Evolutionary conservation across 179 eudicot species (phyloP), one percentile per base, ranked within the genome.

Genomic region (Silene noctiflora): DNA sequence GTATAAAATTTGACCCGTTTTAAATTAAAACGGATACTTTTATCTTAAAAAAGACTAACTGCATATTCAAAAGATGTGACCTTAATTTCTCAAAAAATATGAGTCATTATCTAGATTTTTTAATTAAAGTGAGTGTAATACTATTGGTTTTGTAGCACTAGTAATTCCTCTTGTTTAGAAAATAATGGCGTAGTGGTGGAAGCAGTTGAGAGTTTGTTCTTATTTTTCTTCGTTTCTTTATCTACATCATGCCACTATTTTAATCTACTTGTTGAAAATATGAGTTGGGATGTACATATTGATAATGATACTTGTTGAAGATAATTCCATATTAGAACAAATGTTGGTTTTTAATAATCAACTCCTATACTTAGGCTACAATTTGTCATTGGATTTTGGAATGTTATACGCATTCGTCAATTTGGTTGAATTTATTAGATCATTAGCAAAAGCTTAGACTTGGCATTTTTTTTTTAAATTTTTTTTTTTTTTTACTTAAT

Each of bases 161-260:
- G 29, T 33, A 63, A 69, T 61, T 77, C 65, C 65, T 58, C 75
- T 67, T 35, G 21, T 16, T 78, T 82, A 69, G 84, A 82, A 82
- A 81, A 74, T 35, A 17, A 48, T 39, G 70, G 58, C 66, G n/a
- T 66, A 58, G 71, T 75, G 77, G 82, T 82, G 82, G 85, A 76
- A 73, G 85, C 82, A 82, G 85, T 82, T 82, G 85, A 73, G 74
- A 65, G 42, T 55, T 73, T 31, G 51, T 76, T 80, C 46, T 24
- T 14, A 1, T 35, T 59, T 48, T 48, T 68, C 60, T 60, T 44
- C 39, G 42, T 46, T 59, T 66, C 25, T 17, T 67, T 72, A 9
- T 63, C 35, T 31, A 31, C 65, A 72, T 78, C 27, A 78, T 78
- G 21, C 51, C 66, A 62, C 67, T 73, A 51, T 20, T 69, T 27